phyloP scores from a whole-genome alignment of 106 monocot species.

The Acorus gramineus region DNA sequence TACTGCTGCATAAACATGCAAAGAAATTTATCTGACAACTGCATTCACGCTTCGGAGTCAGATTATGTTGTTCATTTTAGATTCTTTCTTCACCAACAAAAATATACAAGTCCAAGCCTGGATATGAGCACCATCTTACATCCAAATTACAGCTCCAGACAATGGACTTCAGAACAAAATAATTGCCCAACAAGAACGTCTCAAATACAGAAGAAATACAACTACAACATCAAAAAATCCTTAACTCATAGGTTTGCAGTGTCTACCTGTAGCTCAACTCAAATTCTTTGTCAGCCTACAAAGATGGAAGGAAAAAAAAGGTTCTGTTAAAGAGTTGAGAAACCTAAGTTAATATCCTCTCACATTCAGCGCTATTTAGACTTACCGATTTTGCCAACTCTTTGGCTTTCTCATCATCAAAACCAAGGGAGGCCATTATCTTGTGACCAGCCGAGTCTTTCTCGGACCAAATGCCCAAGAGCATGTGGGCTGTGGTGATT shows the following conservation, averaged over 20 bases:
- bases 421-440: constrained; percentile 71
- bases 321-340: not conserved
- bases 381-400: constrained; percentile 69
- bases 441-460: constrained; percentile 82
- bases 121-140: too few species aligned
- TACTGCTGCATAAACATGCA: too few species aligned
- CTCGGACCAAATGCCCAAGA: constrained; percentile 93
- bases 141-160: too few species aligned
- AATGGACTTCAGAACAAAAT: too few species aligned
- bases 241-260: not conserved
- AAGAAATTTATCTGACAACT: too few species aligned
- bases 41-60: too few species aligned
- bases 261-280: constrained; percentile 50
- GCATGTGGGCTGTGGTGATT: constrained; percentile 61
- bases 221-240: not conserved
- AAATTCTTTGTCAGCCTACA: constrained; percentile 49
- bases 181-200: too few species aligned
- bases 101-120: too few species aligned
- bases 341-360: not conserved
- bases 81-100: too few species aligned
- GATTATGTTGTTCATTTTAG: too few species aligned
- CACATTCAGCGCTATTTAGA: not conserved
- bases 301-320: constrained; percentile 4
- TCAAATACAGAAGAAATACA: not conserved
- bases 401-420: constrained; percentile 64